Base-by-base conservation (phyloP, 2,329 filamentous ascomycete genomes). In the Hypoxylon rubiginosum region DNA sequence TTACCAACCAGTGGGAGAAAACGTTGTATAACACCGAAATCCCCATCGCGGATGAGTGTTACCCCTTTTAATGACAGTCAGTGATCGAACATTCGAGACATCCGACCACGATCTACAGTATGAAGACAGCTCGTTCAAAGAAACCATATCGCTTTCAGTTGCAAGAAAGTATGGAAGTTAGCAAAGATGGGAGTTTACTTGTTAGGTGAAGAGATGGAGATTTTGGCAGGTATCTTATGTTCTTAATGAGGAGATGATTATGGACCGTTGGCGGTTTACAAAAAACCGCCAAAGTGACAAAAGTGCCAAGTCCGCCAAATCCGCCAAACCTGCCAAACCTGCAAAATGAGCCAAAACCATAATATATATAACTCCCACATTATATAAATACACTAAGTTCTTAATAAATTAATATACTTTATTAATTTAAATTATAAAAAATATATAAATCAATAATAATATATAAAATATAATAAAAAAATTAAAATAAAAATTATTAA, bases 21-120 rank as follows among this genome's bases (percentile, higher is more conserved):
- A 63, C 62, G 45, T 53, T 78, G 24, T 78, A 76, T 34, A 66
- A 46, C 28, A 69, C 72, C 48, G 64, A 67, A 17, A 59, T 76
- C 15, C 74, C 75, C 6, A 58, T 78, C 43, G 60, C 67, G n/a
- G 73, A 76, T 41, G 55, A 74, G 61, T 78, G 76, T 56, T 77
- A 66, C 48, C 55, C 50, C 36, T 66, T 66, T 48, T 66, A 49
- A 56, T 46, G 46, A 21, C 43, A 11, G n/a, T 17, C 17, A 34
- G 26, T 19, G 43, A 11, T 34, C 41, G 13, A 48, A 15, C 17
- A 13, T 15, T 30, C 11, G 36, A 36, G 17, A 34, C 52, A 41
- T 28, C 43, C 28, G 45, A 54, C 24, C 17, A 34, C n/a, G 26
- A 58, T 61, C 26, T 59, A 30, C 32, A 32, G 26, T 24, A 58